Base-by-base conservation (phyloP, 164 flowering plant genomes). In the Vitis rupestris region DNA sequence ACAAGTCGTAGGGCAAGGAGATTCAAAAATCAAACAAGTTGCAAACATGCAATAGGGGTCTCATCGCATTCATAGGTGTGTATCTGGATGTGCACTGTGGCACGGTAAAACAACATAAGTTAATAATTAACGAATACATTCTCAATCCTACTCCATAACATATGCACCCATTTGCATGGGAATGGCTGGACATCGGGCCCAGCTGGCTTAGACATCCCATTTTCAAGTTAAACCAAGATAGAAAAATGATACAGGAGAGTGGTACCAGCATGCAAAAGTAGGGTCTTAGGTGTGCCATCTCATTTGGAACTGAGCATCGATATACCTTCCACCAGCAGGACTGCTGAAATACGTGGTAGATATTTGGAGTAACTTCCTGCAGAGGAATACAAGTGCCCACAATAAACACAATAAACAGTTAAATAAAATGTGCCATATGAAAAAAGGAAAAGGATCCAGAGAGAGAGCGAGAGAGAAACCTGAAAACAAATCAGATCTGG, bases 401-500 rank as follows among this genome's bases (percentile, higher is more conserved):
- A 7, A 37, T 0, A 11, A 63, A 19, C 65, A 59, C 13, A 12
- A 64, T 12, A 50, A 8, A 50, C 16, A 7, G 37, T 8, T 51
- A 52, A 12, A 56, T 1, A 11, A 10, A 66, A 57, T 12, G 44
- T 30, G n/a, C 44, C 8, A 29, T 1, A 8, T 0, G 30, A 8
- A 60, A 17, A 0, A 58, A 16, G 12, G 48, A 59, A 12, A 44
- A 17, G 11, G 19, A 54, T n/a, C 52, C 49, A 64, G 23, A 59
- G 69, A 19, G 9, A 51, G 14, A 60, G 29, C 7, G n/a, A 65
- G 52, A 23, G 44, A 66, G 53, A 67, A 65, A 90, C 99, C 99
- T 96, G 99, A 66, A 96, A 83, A 75, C 97, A 90, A n/a, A 93
- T 90, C 61, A 93, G 8, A 75, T 96, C 91, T 0, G 99, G 99